Evolutionary conservation across 192 early-diverging fungal species (phyloP).

Genomic region (Backusella sp.): DNA sequence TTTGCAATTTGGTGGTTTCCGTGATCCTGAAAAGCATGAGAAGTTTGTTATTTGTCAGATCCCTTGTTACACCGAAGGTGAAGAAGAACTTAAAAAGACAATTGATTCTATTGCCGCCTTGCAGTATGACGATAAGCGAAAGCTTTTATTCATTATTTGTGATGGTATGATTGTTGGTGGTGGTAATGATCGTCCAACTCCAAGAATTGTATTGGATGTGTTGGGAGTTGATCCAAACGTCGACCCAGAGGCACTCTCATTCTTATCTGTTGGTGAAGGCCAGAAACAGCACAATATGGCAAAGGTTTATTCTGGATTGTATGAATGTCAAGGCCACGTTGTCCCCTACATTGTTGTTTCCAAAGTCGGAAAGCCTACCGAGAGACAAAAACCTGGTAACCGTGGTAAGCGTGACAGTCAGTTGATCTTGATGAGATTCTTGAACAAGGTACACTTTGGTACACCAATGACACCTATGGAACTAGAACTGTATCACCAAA

Average conservation of each 20-base stretch:
- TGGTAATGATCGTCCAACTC: constrained; percentile 94
- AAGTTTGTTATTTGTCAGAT: constrained; percentile 96
- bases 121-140: constrained; percentile 84
- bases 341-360: constrained; percentile 93
- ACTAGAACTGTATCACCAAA: constrained; percentile 96
- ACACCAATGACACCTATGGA: constrained; percentile 92
- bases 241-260: constrained; percentile 75
- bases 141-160: constrained; percentile 83
- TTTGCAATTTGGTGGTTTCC: constrained; percentile 64
- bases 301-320: constrained; percentile 94
- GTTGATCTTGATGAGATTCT: constrained; percentile 95
- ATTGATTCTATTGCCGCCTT: constrained; percentile 79
- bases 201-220: constrained; percentile 88
- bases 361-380: constrained; percentile 86
- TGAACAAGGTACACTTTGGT: constrained; percentile 94
- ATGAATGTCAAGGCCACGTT: constrained; percentile 82
- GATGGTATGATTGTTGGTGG: constrained; percentile 94
- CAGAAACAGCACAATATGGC: constrained; percentile 91
- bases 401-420: constrained; percentile 98
- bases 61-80: constrained; percentile 93
- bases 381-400: constrained; percentile 84
- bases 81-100: constrained; percentile 78
- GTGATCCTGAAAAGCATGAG: constrained; percentile 83
- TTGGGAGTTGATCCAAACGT: constrained; percentile 79
- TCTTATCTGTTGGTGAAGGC: constrained; percentile 88